Evolutionary conservation across 352 stramenopile genomes (phyloP).

Genomic region (Globisporangium recalcitrans): DNA sequence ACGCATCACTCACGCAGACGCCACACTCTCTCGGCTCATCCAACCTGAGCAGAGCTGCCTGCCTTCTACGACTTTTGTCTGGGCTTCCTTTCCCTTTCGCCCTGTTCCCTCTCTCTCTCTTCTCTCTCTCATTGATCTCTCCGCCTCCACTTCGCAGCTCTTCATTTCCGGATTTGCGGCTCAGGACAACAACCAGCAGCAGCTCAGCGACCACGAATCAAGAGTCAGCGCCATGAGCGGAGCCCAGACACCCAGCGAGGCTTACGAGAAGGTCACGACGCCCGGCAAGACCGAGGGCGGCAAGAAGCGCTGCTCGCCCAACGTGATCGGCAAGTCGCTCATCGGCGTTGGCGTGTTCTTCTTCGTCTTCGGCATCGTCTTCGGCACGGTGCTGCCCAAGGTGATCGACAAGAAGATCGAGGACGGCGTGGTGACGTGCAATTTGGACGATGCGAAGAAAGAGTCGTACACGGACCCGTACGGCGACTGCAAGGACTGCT

Average conservation of each 20-base stretch:
- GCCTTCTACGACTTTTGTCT: background rate
- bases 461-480: constrained; percentile 43
- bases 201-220: background rate
- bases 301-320: constrained; percentile 26
- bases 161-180: constrained; percentile 10
- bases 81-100: background rate
- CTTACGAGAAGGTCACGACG: constrained; percentile 18
- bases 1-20: too few relatives aligned
- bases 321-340: constrained; percentile 27
- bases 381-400: constrained; percentile 30
- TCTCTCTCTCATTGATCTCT: background rate
- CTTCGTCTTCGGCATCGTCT: constrained; percentile 33
- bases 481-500: constrained; percentile 52
- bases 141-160: background rate
- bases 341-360: constrained; percentile 29
- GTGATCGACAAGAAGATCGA: constrained; percentile 38
- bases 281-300: background rate
- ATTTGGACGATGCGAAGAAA: constrained; percentile 23
- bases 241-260: constrained; percentile 13
- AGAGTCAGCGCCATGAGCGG: constrained; percentile 3
- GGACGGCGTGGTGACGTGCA: constrained; percentile 38
- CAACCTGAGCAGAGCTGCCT: background rate
- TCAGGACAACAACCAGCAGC: background rate
- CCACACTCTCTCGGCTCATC: too few relatives aligned
- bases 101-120: too few relatives aligned